These are phyloP conservation scores for Nemania bipapillata DNA, from an alignment of 2,329 filamentous ascomycete species.

Conservation along the genomic window DNA sequence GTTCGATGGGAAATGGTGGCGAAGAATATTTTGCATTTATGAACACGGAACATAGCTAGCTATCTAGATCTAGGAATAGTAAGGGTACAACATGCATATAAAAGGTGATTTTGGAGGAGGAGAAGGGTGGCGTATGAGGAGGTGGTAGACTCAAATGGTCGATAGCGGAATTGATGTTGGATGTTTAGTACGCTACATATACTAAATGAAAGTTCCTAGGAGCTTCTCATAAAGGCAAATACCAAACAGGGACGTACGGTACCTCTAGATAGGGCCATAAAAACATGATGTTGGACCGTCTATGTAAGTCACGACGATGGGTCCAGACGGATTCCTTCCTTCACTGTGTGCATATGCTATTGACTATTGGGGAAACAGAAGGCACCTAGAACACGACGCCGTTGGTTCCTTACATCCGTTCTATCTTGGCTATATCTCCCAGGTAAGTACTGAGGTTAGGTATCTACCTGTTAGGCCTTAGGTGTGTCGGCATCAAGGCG, in stretches of 20 bases:
- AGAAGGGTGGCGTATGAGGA: background rate
- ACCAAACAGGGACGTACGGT: no score
- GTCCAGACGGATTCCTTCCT: background rate
- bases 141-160: background rate
- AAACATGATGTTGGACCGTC: background rate
- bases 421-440: background rate
- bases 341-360: background rate
- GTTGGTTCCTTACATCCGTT: background rate
- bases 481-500: no score
- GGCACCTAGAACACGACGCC: no score
- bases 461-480: background rate
- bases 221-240: no score
- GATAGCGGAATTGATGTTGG: background rate
- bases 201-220: no score
- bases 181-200: no score
- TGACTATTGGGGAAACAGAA: background rate
- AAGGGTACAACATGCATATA: background rate
- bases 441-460: background rate
- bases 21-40: constrained; percentile 42
- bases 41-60: constrained; percentile 37
- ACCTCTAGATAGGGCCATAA: background rate
- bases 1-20: constrained; percentile 35
- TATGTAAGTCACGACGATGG: background rate
- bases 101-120: background rate
- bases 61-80: constrained; percentile 29